Percentiles rank a stretch among this genome's conserved stretches.
Conservation (phyloP, 2,329 filamentous ascomycete genomes). For the Nigrospora oryzae region DNA sequence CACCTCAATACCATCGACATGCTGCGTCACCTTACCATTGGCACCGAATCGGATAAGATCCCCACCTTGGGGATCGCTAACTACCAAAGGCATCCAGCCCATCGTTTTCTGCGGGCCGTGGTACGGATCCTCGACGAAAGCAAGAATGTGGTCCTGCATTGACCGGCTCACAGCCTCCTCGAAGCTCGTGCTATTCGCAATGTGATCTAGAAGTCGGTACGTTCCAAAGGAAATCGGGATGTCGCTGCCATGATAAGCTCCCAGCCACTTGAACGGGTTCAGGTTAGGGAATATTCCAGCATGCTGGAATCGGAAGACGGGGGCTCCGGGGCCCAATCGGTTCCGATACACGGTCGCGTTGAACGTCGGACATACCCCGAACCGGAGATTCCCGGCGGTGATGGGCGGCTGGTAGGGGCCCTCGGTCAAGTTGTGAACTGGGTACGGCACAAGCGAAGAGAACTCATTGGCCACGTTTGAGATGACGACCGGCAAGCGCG, state of each 20-base stretch:
- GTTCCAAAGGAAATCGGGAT: conserved; percentile 29
- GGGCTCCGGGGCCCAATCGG: conserved; percentile 10
- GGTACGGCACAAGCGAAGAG: conserved; percentile 17
- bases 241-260: conserved; percentile 30
- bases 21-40: conserved; percentile 11
- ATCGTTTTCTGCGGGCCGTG: conserved; percentile 10
- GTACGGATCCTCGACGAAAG: conserved; percentile 16
- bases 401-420: conserved; percentile 15
- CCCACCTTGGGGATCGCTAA: conserved; percentile 7
- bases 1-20: conserved; percentile 13
- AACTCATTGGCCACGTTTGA: conserved; percentile 23
- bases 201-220: conserved; percentile 14
- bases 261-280: conserved; percentile 27
- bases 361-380: conserved; percentile 17
- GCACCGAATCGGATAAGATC: conserved; percentile 16
- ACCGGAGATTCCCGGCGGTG: conserved; percentile 5
- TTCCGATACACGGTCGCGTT: conserved; percentile 16
- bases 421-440: conserved; percentile 15
- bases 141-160: conserved; percentile 18
- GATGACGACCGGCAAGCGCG: conserved; percentile 19
- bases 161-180: conserved; percentile 12
- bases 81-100: conserved; percentile 2
- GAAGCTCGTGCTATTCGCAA: conserved; percentile 13
- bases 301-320: conserved; percentile 30
- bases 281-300: conserved; percentile 32